These are phyloP conservation scores for Clavispora carvajalis DNA, from an alignment of 805 yeast genomes.

Conservation along the genomic window DNA sequence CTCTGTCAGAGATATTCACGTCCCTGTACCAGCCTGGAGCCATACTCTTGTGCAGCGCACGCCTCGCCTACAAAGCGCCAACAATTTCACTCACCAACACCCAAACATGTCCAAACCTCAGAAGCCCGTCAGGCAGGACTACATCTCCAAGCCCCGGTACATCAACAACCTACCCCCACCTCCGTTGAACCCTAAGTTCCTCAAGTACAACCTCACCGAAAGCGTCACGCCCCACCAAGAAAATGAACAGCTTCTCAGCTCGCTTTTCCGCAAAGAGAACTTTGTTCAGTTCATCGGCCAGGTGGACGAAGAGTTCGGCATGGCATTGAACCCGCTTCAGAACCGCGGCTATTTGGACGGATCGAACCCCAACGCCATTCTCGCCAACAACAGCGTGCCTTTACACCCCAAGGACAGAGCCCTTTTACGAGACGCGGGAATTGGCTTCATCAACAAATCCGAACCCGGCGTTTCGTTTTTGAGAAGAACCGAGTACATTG, in stretches of 20 bases:
- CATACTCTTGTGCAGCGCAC: slow-evolving; percentile 7
- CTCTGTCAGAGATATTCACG: no score
- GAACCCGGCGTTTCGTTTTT: slow-evolving; percentile 68
- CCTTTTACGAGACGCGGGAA: slow-evolving; percentile 74
- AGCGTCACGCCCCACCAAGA: slow-evolving; percentile 32
- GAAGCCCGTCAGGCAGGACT: slow-evolving; percentile 58
- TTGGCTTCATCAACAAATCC: slow-evolving; percentile 36
- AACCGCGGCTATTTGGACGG: slow-evolving; percentile 65
- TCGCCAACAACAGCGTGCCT: slow-evolving; percentile 27
- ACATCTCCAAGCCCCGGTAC: slow-evolving; percentile 77
- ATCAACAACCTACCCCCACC: slow-evolving; percentile 90
- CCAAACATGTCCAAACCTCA: slow-evolving; percentile 22
- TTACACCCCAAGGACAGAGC: slow-evolving; percentile 76
- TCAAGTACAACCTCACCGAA: slow-evolving; percentile 47
- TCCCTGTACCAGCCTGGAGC: no score
- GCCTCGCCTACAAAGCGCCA: background rate
- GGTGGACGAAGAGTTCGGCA: slow-evolving; percentile 61
- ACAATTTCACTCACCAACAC: background rate
- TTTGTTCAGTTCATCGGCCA: slow-evolving; percentile 55
- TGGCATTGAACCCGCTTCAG: slow-evolving; percentile 67
- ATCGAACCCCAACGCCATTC: slow-evolving; percentile 43
- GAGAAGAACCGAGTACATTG: slow-evolving; percentile 90
- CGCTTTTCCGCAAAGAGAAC: slow-evolving; percentile 70
- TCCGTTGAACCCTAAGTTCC: slow-evolving; percentile 79
- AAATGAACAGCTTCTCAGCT: slow-evolving; percentile 51